Conservation (phyloP, 352 stramenopile genomes). For the Phytophthora pistaciae region DNA sequence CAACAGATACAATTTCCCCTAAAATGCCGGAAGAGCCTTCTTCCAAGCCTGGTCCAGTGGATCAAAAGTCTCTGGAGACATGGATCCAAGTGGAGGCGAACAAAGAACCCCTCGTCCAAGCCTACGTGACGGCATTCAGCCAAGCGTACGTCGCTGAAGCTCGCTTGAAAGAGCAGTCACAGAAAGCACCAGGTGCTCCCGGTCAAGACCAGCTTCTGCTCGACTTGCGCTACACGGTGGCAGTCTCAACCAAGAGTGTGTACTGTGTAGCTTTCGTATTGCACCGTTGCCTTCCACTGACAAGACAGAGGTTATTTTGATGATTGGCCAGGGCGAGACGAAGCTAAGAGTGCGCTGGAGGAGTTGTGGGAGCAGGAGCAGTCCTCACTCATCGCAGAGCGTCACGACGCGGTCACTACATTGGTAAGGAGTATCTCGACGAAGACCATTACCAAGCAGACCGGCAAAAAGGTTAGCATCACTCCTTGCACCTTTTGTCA, state of each 20-base stretch:
- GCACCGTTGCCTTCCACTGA: background rate
- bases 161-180: slow-evolving; percentile 13
- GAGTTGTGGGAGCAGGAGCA: slow-evolving; percentile 49
- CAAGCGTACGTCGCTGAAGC: slow-evolving; percentile 15
- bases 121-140: slow-evolving; percentile 21
- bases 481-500: background rate
- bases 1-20: background rate
- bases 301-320: background rate
- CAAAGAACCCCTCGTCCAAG: slow-evolving; percentile 17
- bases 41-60: background rate
- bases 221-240: slow-evolving; percentile 43
- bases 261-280: background rate
- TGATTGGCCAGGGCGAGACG: slow-evolving; percentile 37
- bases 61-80: slow-evolving; percentile 14
- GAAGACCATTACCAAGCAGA: slow-evolving; percentile 49
- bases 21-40: background rate
- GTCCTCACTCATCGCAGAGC: slow-evolving; percentile 25
- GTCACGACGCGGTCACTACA: slow-evolving; percentile 35
- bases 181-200: slow-evolving; percentile 4
- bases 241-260: slow-evolving; percentile 51
- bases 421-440: slow-evolving; percentile 50
- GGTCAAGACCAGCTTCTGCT: slow-evolving; percentile 39
- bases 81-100: slow-evolving; percentile 17
- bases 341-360: slow-evolving; percentile 37
- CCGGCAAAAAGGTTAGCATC: slow-evolving; percentile 36